Conservation (phyloP, 257 asterid genomes). For the Nicotiana knightiana region DNA sequence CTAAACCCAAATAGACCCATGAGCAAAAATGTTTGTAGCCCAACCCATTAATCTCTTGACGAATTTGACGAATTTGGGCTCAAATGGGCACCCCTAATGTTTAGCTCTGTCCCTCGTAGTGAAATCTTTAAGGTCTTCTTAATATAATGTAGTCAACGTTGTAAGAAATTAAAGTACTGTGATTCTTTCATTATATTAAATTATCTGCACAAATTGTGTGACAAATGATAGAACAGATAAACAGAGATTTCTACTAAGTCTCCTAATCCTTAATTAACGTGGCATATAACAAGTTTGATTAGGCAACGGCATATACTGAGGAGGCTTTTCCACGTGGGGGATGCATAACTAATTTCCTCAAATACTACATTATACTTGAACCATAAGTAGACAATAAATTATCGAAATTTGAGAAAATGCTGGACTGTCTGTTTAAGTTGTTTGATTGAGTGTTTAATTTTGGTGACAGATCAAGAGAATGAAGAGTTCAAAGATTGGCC, state of each 20-base stretch:
- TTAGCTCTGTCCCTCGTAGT: too few species aligned
- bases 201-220: not conserved
- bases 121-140: too few species aligned
- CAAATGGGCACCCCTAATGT: too few species aligned
- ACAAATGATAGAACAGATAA: not conserved
- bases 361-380: not conserved
- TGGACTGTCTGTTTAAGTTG: not conserved
- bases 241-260: not conserved
- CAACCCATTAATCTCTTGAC: too few species aligned
- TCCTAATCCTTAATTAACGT: not conserved
- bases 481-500: conserved; percentile 78
- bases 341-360: not conserved
- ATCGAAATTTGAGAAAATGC: not conserved
- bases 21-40: too few species aligned
- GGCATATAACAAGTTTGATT: not conserved
- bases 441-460: not conserved
- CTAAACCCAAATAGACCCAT: too few species aligned
- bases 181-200: not conserved
- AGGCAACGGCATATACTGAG: not conserved
- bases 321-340: not conserved
- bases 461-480: conserved; percentile 36
- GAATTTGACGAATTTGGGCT: too few species aligned
- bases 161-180: too few species aligned
- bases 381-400: not conserved
- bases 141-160: too few species aligned